These are phyloP conservation scores for Phytophthora fragariae DNA, from an alignment of 352 stramenopile species.

Conservation along the genomic window DNA sequence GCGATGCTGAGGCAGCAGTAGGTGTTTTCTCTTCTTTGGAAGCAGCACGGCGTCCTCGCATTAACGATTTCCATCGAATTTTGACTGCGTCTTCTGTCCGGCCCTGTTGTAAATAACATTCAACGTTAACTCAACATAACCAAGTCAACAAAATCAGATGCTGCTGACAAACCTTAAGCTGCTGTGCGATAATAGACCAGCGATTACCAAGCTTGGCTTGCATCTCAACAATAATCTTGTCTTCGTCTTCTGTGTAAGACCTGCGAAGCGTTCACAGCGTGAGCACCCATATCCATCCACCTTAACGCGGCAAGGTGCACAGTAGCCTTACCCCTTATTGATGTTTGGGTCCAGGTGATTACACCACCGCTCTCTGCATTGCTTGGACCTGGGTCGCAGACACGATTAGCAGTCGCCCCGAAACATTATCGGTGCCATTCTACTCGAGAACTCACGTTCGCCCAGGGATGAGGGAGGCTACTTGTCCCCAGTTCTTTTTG, in stretches of 20 bases:
- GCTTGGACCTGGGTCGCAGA: constrained; percentile 79
- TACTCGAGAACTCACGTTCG: constrained; percentile 69
- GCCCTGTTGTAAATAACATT: constrained; percentile 45
- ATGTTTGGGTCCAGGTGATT: constrained; percentile 94
- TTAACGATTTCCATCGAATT: constrained; percentile 94
- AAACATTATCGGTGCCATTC: constrained; percentile 1
- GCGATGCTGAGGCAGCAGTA: constrained; percentile 19
- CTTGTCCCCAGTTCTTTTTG: constrained; percentile 92
- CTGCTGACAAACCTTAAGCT: constrained; percentile 70
- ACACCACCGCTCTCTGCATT: constrained; percentile 93
- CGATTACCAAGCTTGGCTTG: constrained; percentile 92
- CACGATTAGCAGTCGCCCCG: constrained; percentile 20
- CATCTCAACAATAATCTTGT: constrained; percentile 94
- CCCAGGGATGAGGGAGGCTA: constrained; percentile 80
- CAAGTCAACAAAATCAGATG: not conserved
- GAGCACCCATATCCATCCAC: not conserved
- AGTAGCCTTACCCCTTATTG: constrained; percentile 85
- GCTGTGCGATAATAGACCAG: constrained; percentile 94
- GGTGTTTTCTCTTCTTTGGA: constrained; percentile 72
- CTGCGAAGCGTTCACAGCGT: constrained; percentile 34
- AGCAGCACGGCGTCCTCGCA: constrained; percentile 74
- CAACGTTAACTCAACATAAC: no score
- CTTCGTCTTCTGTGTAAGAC: constrained; percentile 91
- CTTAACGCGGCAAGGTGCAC: not conserved
- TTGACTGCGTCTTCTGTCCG: constrained; percentile 94